phyloP scores from a whole-genome alignment of 345 rosid genomes.

The Eucalyptus polybractea region DNA sequence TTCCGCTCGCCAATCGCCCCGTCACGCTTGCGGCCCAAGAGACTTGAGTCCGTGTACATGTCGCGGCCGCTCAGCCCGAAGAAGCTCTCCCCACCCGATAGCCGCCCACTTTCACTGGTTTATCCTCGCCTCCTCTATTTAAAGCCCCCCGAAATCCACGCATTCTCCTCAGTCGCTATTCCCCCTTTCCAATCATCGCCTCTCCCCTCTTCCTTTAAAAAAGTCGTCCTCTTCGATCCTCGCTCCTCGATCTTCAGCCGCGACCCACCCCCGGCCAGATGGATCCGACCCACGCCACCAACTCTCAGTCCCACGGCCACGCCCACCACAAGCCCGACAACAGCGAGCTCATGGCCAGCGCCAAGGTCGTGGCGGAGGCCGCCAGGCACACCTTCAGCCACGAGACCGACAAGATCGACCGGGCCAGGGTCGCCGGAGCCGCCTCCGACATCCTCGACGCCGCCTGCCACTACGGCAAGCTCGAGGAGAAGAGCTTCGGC shows the following conservation, averaged over 20 bases:
- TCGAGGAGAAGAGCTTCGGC: slow-evolving; percentile 46
- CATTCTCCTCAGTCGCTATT: background rate
- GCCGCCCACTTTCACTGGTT: background rate
- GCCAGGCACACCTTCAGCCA: slow-evolving; percentile 27
- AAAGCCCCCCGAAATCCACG: background rate
- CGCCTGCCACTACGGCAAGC: slow-evolving; percentile 54
- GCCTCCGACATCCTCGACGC: slow-evolving; percentile 47
- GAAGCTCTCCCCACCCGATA: background rate
- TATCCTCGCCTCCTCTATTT: background rate
- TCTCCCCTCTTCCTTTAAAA: background rate
- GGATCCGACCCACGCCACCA: background rate
- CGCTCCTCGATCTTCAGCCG: background rate
- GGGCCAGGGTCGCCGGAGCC: slow-evolving; percentile 45
- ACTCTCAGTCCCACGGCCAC: background rate
- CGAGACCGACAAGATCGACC: slow-evolving; percentile 37
- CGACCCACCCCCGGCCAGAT: background rate
- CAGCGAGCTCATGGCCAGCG: slow-evolving; percentile 51
- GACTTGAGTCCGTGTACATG: background rate
- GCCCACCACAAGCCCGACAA: background rate
- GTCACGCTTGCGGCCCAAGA: background rate
- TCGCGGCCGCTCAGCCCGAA: background rate
- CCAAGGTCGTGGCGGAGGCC: slow-evolving; percentile 56
- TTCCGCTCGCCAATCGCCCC: background rate
- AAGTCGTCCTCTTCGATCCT: background rate
- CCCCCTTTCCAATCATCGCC: background rate